Evolutionary conservation across 257 asterid species (phyloP).

Genomic region (Pogostemon cablin): DNA sequence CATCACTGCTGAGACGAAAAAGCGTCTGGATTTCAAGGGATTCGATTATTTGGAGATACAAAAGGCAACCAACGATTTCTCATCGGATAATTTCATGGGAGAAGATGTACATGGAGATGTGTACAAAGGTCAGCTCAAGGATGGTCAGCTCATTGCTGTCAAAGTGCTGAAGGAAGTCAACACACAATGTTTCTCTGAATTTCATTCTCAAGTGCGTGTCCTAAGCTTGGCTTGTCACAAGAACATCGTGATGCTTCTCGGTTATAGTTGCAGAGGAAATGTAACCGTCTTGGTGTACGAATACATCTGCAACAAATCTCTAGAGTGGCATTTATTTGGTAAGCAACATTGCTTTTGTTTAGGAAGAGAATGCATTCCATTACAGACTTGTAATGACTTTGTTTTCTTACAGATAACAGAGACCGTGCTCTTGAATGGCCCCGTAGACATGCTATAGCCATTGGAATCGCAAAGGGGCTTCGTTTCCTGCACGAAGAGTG

Average conservation of each 20-base stretch:
- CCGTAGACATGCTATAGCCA: constrained; percentile 61
- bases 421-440: constrained; percentile 61
- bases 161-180: constrained; percentile 65
- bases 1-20: constrained; percentile 42
- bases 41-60: constrained; percentile 58
- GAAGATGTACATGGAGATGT: constrained; percentile 67
- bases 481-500: constrained; percentile 78
- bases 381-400: constrained; percentile 1
- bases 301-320: constrained; percentile 60
- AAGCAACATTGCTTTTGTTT: constrained; percentile 19
- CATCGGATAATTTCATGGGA: constrained; percentile 63
- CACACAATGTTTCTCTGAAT: constrained; percentile 46
- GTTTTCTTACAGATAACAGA: constrained; percentile 41
- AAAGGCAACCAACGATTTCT: constrained; percentile 60
- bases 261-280: constrained; percentile 60
- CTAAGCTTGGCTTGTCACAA: constrained; percentile 60
- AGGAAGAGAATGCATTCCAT: neutral
- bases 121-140: constrained; percentile 61
- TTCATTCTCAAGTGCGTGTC: constrained; percentile 49
- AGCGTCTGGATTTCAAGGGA: constrained; percentile 46
- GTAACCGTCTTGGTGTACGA: constrained; percentile 60
- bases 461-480: constrained; percentile 79
- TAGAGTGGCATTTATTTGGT: constrained; percentile 82
- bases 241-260: constrained; percentile 69
- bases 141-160: constrained; percentile 58